phyloP scores from a whole-genome alignment of 2,329 filamentous ascomycete genomes.

The Fusarium circinatum region DNA sequence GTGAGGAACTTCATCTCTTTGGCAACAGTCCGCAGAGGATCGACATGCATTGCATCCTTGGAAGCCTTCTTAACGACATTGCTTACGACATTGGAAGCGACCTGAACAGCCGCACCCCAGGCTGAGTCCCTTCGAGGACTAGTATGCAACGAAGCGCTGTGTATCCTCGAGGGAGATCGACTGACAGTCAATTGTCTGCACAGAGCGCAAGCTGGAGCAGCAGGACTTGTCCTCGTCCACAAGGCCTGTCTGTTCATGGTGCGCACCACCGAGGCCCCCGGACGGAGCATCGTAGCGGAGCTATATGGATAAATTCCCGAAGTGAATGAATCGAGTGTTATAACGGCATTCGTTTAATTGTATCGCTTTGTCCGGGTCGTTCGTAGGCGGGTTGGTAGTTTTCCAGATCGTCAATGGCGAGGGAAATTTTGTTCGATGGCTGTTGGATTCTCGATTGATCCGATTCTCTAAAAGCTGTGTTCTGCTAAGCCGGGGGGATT shows the following conservation, averaged over 20 bases:
- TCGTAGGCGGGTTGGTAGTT: slow-evolving; percentile 1
- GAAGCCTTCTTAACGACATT: slow-evolving; percentile 72
- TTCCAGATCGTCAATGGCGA: slow-evolving; percentile 19
- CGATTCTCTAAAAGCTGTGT: slow-evolving; percentile 41
- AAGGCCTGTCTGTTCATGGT: slow-evolving; percentile 47
- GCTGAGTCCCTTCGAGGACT: slow-evolving; percentile 65
- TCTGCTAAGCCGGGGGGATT: slow-evolving; percentile 33
- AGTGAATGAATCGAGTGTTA: neutral
- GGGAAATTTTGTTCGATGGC: slow-evolving; percentile 37
- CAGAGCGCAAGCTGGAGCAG: slow-evolving; percentile 44
- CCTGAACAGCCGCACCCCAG: slow-evolving; percentile 78
- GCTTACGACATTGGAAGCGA: slow-evolving; percentile 76
- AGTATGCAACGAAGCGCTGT: slow-evolving; percentile 54
- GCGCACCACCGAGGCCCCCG: slow-evolving; percentile 62
- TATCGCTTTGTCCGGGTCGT: neutral
- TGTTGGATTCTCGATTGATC: slow-evolving; percentile 30
- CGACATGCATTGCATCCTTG: slow-evolving; percentile 77
- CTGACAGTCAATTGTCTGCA: slow-evolving; percentile 47
- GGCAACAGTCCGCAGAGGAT: slow-evolving; percentile 88
- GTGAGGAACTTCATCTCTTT: slow-evolving; percentile 98
- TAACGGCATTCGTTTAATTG: slow-evolving; percentile 26
- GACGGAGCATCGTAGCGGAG: slow-evolving; percentile 63
- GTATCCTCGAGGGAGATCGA: slow-evolving; percentile 49
- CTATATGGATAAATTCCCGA: neutral
- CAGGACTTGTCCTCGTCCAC: slow-evolving; percentile 23